Evolutionary conservation across 2,329 filamentous ascomycete species (phyloP).

Genomic region (Colletotrichum tabaci): DNA sequence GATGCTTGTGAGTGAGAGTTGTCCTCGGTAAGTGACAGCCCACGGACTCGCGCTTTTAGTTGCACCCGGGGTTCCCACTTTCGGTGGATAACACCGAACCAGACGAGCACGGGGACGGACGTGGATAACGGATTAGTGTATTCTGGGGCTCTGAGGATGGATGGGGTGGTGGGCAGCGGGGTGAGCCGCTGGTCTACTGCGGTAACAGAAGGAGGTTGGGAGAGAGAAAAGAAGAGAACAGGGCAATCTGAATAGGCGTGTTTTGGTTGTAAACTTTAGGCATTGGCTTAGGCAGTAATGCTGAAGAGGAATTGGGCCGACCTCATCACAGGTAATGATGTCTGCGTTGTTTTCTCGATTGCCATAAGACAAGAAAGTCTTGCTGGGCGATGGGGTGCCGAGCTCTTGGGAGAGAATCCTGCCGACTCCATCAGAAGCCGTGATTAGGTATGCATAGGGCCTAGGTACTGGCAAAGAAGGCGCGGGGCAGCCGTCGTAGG

Average conservation of each 20-base stretch:
- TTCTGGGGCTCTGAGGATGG: conserved; percentile 30
- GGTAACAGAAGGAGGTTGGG: neutral
- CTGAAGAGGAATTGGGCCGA: conserved; percentile 5
- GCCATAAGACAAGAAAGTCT: conserved; percentile 22
- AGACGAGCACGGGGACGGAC: conserved; percentile 30
- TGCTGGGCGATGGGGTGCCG: neutral
- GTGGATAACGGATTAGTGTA: conserved; percentile 4
- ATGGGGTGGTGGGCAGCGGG: conserved; percentile 17
- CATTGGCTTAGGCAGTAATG: neutral
- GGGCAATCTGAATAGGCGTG: neutral
- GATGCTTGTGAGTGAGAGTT: conserved; percentile 5
- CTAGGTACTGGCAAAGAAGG: neutral
- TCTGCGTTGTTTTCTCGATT: conserved; percentile 28
- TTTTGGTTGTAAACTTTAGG: too few relatives aligned
- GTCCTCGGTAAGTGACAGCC: conserved; percentile 17
- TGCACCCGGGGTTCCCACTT: conserved; percentile 28
- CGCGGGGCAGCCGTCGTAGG: neutral
- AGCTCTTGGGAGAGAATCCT: conserved; percentile 15
- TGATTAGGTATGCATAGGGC: neutral
- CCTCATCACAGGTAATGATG: conserved; percentile 25
- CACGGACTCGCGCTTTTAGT: conserved; percentile 31
- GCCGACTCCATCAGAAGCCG: neutral
- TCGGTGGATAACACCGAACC: conserved; percentile 35
- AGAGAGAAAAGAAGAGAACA: neutral
- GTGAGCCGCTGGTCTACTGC: conserved; percentile 15